A percentile compares a stretch with the other conserved stretches of the same genome.
phyloP scores from a whole-genome alignment of 148 eudicot species.

The Vaccinium corymbosum region DNA sequence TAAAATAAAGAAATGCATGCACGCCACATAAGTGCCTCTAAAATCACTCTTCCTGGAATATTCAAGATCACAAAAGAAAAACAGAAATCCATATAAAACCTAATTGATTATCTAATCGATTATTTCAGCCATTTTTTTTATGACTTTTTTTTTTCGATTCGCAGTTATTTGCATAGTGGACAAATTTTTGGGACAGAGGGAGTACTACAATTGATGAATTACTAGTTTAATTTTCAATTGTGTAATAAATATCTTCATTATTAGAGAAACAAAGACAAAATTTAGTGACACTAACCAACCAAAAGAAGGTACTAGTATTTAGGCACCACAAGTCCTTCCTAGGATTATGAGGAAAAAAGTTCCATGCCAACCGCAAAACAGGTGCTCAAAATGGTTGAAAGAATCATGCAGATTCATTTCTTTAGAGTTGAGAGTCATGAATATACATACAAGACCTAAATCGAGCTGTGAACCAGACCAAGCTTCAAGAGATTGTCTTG shows the following conservation, averaged over 20 bases:
- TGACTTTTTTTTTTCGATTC: not conserved
- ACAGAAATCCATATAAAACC: not conserved
- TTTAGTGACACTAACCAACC: not conserved
- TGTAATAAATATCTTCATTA: not conserved
- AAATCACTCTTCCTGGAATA: not conserved
- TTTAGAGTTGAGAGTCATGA: not conserved
- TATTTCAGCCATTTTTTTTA: too few species aligned
- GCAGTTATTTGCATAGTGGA: not conserved
- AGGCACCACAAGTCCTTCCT: not conserved
- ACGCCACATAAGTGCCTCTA: not conserved
- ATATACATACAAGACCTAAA: slow-evolving; percentile 80
- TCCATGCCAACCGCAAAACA: slow-evolving; percentile 2
- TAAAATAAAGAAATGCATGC: not conserved
- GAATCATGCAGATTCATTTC: not conserved
- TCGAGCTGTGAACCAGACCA: slow-evolving; percentile 84
- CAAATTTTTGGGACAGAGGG: not conserved
- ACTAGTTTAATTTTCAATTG: not conserved
- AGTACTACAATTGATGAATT: not conserved
- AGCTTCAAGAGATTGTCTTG: slow-evolving; percentile 86
- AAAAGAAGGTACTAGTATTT: not conserved
- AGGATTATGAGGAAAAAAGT: not conserved
- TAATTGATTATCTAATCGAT: too few species aligned
- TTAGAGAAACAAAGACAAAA: not conserved
- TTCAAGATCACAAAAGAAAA: not conserved
- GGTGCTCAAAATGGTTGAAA: slow-evolving; percentile 7